phyloP scores from a whole-genome alignment of 2,329 filamentous ascomycete genomes.

The Cadophora gregata region DNA sequence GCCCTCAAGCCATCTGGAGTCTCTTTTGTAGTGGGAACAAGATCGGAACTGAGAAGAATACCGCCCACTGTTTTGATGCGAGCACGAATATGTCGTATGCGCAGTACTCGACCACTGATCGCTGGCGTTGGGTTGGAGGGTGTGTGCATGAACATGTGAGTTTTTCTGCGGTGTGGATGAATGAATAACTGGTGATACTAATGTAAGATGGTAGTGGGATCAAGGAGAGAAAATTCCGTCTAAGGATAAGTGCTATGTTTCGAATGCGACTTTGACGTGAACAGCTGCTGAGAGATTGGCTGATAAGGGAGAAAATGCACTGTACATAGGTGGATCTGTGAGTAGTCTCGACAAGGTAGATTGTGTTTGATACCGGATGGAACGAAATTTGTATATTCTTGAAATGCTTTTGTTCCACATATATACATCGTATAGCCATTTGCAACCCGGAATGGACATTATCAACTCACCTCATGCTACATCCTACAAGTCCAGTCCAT shows the following conservation, averaged over 20 bases:
- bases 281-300: not conserved
- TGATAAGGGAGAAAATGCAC: not conserved
- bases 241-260: constrained; percentile 4
- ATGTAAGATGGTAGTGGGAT: not conserved
- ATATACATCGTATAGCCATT: not conserved
- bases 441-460: not conserved
- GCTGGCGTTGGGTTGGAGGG: constrained; percentile 31
- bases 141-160: constrained; percentile 33
- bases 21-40: constrained; percentile 29
- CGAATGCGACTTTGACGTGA: constrained; percentile 48
- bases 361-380: not conserved
- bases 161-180: not conserved
- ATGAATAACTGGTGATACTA: not conserved
- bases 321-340: not conserved
- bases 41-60: constrained; percentile 26
- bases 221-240: constrained; percentile 10
- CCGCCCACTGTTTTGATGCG: constrained; percentile 29
- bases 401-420: not conserved
- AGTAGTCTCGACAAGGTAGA: not conserved
- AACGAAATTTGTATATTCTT: not conserved
- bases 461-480: not conserved
- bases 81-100: constrained; percentile 33
- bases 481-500: not conserved
- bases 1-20: constrained; percentile 32
- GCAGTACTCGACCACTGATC: constrained; percentile 28